Conservation (phyloP, 768 basidiomycete species). For the Tylopilus sp. region DNA sequence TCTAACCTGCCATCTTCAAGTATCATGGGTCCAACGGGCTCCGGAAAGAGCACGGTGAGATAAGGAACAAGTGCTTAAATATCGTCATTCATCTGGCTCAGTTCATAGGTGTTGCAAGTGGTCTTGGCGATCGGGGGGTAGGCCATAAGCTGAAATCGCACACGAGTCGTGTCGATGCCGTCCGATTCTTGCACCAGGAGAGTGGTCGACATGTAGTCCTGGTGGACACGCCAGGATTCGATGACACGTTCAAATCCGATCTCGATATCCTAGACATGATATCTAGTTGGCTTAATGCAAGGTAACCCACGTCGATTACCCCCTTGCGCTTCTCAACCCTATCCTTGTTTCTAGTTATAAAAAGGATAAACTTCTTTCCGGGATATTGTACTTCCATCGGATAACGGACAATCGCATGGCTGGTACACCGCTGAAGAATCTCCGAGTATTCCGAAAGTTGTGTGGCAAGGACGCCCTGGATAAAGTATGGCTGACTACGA, state of each 20-base stretch:
- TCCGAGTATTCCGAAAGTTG: conserved; percentile 30
- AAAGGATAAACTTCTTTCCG: conserved; percentile 22
- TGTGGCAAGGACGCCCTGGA: conserved; percentile 29
- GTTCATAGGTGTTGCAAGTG: conserved; percentile 12
- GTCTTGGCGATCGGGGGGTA: background rate
- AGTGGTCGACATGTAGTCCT: conserved; percentile 10
- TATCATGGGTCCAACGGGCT: conserved; percentile 19
- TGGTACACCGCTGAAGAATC: conserved; percentile 32
- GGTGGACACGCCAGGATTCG: conserved; percentile 27
- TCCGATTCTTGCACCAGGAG: conserved; percentile 3
- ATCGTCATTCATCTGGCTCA: background rate
- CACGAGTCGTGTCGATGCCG: conserved; percentile 2
- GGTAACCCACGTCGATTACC: background rate
- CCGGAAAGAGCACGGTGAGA: conserved; percentile 15
- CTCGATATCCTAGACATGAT: conserved; percentile 9
- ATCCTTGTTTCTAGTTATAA: conserved; percentile 8
- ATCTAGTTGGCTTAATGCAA: conserved; percentile 14
- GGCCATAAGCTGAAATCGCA: conserved; percentile 10
- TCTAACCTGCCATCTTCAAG: conserved; percentile 1
- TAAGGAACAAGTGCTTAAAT: background rate
- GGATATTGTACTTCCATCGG: conserved; percentile 39
- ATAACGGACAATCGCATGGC: conserved; percentile 39
- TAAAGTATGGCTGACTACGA: conserved; percentile 36
- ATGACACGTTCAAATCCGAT: conserved; percentile 18
- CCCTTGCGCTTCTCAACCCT: background rate